phyloP scores from a whole-genome alignment of 768 basidiomycete genomes.

The Candolleomyces eurysporus region DNA sequence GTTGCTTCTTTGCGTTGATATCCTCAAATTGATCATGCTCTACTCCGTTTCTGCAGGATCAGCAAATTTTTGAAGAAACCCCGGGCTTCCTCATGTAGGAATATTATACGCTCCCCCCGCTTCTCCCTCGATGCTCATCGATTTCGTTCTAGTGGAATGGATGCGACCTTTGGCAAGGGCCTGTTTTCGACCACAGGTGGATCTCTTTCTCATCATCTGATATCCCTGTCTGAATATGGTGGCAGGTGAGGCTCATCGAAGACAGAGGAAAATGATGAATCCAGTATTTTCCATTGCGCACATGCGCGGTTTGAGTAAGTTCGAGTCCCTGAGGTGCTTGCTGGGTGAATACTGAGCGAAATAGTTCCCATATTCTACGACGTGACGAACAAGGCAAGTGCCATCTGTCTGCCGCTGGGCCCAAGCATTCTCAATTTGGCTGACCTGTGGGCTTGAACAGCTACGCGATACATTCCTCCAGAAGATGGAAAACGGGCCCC shows the following conservation, averaged over 20 bases:
- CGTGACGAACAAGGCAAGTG: slow-evolving; percentile 27
- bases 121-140: no score
- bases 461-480: slow-evolving; percentile 19
- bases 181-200: slow-evolving; percentile 19
- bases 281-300: slow-evolving; percentile 33
- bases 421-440: not conserved
- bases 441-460: slow-evolving; percentile 12
- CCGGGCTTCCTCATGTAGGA: slow-evolving; percentile 20
- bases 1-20: no score
- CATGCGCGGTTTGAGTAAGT: slow-evolving; percentile 23
- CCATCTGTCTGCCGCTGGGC: not conserved
- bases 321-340: not conserved
- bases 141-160: slow-evolving; percentile 11
- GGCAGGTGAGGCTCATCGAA: slow-evolving; percentile 37
- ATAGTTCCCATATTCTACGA: slow-evolving; percentile 37
- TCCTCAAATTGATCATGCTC: no score
- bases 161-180: slow-evolving; percentile 18
- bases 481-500: slow-evolving; percentile 23
- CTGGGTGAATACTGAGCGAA: not conserved
- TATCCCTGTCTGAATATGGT: not conserved
- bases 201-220: not conserved
- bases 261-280: slow-evolving; percentile 35
- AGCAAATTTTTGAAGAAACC: slow-evolving; percentile 27
- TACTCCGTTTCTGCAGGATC: slow-evolving; percentile 19
- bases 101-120: not conserved